A percentile compares a stretch with the other conserved stretches of the same genome.
phyloP scores from a whole-genome alignment of 75 land plant genomes.

The Larix kaempferi region DNA sequence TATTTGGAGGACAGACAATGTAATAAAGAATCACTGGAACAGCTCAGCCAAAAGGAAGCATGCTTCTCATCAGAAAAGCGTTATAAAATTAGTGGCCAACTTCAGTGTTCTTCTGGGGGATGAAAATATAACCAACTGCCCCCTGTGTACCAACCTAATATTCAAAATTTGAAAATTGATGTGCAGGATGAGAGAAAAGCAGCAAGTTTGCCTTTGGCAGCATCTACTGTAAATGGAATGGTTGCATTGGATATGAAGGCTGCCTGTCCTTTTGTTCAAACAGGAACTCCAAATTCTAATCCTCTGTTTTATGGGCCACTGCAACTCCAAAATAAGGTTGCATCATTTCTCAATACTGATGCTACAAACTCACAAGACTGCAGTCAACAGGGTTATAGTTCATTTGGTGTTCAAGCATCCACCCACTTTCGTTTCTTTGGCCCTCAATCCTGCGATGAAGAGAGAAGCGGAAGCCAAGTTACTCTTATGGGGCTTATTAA shows the following conservation, averaged over 20 bases:
- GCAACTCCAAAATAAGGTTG: background rate
- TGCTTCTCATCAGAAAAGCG: no score
- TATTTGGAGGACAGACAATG: constrained; percentile 97
- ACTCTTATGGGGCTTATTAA: no score
- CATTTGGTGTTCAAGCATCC: background rate
- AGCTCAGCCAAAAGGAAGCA: constrained; percentile 78
- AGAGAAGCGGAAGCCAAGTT: no score
- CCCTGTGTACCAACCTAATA: background rate
- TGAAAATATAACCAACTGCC: no score
- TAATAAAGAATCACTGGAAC: constrained; percentile 94
- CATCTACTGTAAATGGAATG: background rate
- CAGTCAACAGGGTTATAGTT: background rate
- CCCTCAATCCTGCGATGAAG: no score
- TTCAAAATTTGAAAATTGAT: background rate
- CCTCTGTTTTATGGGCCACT: background rate
- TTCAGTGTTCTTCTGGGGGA: no score
- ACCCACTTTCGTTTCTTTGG: no score
- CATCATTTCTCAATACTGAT: constrained; percentile 3
- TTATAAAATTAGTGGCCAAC: no score
- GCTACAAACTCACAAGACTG: background rate
- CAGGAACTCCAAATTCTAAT: background rate
- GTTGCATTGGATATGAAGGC: background rate
- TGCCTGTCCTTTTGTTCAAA: background rate
- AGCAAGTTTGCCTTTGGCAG: background rate
- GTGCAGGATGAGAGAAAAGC: background rate